Conservation (phyloP, 1,284 basidiomycete species). For the Pseudozyma sp. region DNA sequence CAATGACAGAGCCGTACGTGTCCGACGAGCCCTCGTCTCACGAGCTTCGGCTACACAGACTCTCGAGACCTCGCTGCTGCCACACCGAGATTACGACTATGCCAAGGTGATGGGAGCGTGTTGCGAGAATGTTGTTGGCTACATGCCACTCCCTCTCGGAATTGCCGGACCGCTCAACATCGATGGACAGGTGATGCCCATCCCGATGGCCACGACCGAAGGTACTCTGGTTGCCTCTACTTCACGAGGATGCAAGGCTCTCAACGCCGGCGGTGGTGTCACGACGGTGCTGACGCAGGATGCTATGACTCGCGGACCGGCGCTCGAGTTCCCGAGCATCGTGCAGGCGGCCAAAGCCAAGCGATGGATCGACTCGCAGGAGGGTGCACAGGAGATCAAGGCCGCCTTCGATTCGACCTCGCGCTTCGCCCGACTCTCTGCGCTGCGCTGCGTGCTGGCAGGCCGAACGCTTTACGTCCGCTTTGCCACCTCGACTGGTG, state of each 20-base stretch:
- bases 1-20: conserved; percentile 84
- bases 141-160: conserved; percentile 94
- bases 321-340: conserved; percentile 91
- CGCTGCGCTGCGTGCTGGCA: conserved; percentile 64
- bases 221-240: conserved; percentile 97
- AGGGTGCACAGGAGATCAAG: conserved; percentile 82
- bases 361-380: conserved; percentile 86
- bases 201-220: conserved; percentile 99
- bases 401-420: conserved; percentile 90
- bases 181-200: conserved; percentile 85
- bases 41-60: conserved; percentile 87
- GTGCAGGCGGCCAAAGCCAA: conserved; percentile 84
- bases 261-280: conserved; percentile 95
- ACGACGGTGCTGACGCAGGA: conserved; percentile 92
- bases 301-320: conserved; percentile 97
- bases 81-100: conserved; percentile 90
- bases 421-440: conserved; percentile 65
- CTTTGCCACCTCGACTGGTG: conserved; percentile 93
- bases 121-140: conserved; percentile 99
- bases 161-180: conserved; percentile 95
- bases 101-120: conserved; percentile 93
- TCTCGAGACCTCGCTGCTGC: conserved; percentile 85
- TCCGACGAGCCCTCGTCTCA: conserved; percentile 90
- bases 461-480: conserved; percentile 85
- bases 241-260: conserved; percentile 95